phyloP scores from a whole-genome alignment of 345 rosid species.

The Eucalyptus lansdowneana region DNA sequence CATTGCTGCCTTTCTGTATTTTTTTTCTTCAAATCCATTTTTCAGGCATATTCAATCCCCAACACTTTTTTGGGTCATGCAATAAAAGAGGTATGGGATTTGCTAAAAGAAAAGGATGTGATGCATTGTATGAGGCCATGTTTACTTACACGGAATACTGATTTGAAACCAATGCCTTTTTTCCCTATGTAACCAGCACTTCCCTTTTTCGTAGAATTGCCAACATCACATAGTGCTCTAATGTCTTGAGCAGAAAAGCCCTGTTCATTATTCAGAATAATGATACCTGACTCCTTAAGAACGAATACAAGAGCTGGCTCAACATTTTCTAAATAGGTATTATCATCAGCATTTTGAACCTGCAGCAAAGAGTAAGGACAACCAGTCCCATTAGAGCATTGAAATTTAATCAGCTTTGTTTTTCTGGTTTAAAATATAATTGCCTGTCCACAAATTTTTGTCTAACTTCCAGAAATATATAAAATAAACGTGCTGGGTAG shows the following conservation, averaged over 20 bases:
- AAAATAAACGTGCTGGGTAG: neutral
- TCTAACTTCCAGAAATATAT: neutral
- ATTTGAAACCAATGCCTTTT: slow-evolving; percentile 98
- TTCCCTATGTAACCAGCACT: slow-evolving; percentile 79
- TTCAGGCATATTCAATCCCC: neutral
- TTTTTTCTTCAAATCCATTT: neutral
- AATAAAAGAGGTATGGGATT: neutral
- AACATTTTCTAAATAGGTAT: slow-evolving; percentile 47
- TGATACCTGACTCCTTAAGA: slow-evolving; percentile 60
- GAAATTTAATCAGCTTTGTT: neutral
- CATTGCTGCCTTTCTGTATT: neutral
- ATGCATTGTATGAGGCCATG: neutral
- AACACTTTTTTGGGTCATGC: neutral
- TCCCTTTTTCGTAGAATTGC: slow-evolving; percentile 84
- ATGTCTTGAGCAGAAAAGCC: slow-evolving; percentile 83
- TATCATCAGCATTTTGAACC: slow-evolving; percentile 99
- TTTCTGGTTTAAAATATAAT: neutral
- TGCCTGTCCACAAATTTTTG: neutral
- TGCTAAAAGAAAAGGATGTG: neutral
- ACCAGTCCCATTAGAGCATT: neutral
- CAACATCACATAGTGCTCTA: slow-evolving; percentile 92
- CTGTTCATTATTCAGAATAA: slow-evolving; percentile 71
- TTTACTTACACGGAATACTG: slow-evolving; percentile 78
- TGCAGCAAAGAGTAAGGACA: slow-evolving; percentile 25
- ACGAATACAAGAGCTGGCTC: slow-evolving; percentile 78